Base-by-base conservation (phyloP, 805 yeast species). In the Candida nanaspora region DNA sequence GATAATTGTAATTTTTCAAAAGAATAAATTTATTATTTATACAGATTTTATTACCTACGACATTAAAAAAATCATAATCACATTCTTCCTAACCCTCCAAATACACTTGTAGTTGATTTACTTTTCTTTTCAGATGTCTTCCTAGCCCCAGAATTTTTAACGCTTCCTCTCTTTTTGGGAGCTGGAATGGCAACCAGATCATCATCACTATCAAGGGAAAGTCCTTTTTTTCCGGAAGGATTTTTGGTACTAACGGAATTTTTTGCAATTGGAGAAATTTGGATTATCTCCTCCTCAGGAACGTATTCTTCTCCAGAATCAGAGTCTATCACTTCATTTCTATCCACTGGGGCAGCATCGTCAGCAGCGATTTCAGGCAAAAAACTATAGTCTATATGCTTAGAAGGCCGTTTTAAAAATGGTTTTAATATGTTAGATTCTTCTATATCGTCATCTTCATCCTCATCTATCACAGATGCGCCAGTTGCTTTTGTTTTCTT, bases 281-380 rank as follows among this genome's bases (percentile, higher is more conserved):
- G n/a, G n/a, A n/a, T n/a, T n/a, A 13, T 26, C 22, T 9, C 28
- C n/a, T 14, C 19, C 18, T 23, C 29, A 4, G 18, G 47, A 6
- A 45, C 35, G 22, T 43, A 39, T 11, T 39, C 45, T 11, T 41
- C 44, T 21, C 41, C 36, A 22, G 41, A 43, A 20, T 41, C 46
- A 20, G 34, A 16, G 4, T 43, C 38, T 9, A 37, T 42, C 10
- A 41, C 50, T 15, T 39, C 35, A n/a, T 41, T 43, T 8, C 22
- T 37, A n/a, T 33, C 35, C 22, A n/a, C 32, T 15, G 19, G 4
- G 10, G 18, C 18, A 14, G 10, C 18, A 29, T 29, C 16, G 18
- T 7, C 19, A 4, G 18, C n/a, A n/a, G n/a, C n/a, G n/a, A n/a
- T n/a, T n/a, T n/a, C n/a, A n/a, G n/a, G n/a, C n/a, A n/a, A n/a